phyloP scores from a whole-genome alignment of 306 rosid genomes.

The Styphnolobium japonicum region DNA sequence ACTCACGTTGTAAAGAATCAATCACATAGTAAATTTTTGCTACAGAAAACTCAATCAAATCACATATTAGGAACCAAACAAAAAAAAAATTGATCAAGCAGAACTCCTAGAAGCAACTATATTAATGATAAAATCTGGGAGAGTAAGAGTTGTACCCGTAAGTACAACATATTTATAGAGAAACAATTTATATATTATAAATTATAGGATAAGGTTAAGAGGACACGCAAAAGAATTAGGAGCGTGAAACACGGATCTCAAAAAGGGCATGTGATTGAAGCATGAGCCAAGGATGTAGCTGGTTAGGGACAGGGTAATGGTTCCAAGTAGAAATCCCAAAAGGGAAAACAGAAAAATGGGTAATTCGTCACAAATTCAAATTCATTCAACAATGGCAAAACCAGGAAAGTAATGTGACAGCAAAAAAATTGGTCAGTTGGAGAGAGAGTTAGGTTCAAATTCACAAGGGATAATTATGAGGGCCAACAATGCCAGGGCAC shows the following conservation, averaged over 20 bases:
- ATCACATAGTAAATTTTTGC: not conserved
- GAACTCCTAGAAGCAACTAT: not conserved
- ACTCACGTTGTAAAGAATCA: conserved; percentile 13
- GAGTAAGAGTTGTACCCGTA: conserved; percentile 2
- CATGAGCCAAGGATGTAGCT: conserved; percentile 17
- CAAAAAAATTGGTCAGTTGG: conserved; percentile 22
- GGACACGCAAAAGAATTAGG: not conserved
- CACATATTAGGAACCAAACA: not conserved
- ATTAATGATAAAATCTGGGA: not conserved
- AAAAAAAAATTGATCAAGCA: not conserved
- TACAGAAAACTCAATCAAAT: not conserved
- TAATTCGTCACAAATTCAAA: conserved; percentile 11
- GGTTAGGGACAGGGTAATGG: not conserved
- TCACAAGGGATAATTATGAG: conserved; percentile 20
- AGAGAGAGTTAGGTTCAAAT: conserved; percentile 32
- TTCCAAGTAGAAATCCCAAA: not conserved
- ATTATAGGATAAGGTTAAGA: conserved; percentile 3
- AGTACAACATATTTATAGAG: conserved; percentile 14
- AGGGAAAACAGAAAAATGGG: conserved; percentile 1
- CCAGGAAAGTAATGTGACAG: conserved; percentile 21
- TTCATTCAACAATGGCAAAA: conserved; percentile 11
- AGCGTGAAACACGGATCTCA: conserved; percentile 27
- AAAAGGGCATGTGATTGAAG: conserved; percentile 32
- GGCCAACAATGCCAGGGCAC: conserved; percentile 11
- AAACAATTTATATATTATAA: no score